Evolutionary conservation across 805 yeast genomes (phyloP).

Genomic region (Jamesozyma spencerorum): DNA sequence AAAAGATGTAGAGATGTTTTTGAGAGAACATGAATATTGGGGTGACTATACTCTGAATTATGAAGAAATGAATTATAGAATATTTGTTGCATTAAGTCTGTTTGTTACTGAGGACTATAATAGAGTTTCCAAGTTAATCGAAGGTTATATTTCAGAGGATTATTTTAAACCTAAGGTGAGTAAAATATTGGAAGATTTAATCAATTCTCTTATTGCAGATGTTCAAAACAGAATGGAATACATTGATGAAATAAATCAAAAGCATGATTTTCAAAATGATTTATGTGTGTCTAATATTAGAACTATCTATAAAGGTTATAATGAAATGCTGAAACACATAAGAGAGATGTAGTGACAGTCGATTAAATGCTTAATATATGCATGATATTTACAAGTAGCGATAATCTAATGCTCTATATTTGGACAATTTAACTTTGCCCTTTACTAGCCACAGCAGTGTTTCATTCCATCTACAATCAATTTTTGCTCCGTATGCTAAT

Average conservation of each 20-base stretch:
- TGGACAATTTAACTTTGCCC: slow-evolving; percentile 19
- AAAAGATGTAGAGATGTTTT: slow-evolving; percentile 32
- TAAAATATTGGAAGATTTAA: background rate
- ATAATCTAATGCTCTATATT: slow-evolving; percentile 16
- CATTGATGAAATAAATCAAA: background rate
- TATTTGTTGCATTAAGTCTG: slow-evolving; percentile 65
- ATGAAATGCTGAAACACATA: slow-evolving; percentile 9
- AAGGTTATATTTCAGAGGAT: slow-evolving; percentile 24
- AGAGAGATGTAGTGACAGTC: too few relatives aligned
- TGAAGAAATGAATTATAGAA: slow-evolving; percentile 55
- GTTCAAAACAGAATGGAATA: background rate
- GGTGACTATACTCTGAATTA: slow-evolving; percentile 63
- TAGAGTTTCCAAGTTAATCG: slow-evolving; percentile 20
- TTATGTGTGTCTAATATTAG: slow-evolving; percentile 11
- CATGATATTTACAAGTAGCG: slow-evolving; percentile 13
- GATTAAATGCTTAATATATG: background rate
- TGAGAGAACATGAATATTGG: slow-evolving; percentile 47
- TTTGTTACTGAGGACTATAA: slow-evolving; percentile 20
- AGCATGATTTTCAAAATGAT: background rate
- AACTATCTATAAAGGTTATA: slow-evolving; percentile 16
- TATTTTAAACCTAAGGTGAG: slow-evolving; percentile 15
- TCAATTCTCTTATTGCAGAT: background rate
- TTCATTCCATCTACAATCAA: slow-evolving; percentile 40
- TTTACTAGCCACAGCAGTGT: slow-evolving; percentile 40
- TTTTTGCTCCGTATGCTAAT: slow-evolving; percentile 36